These are phyloP conservation scores for Nadsonia commutata DNA, from an alignment of 1,139 yeast genomes.

Conservation along the genomic window DNA sequence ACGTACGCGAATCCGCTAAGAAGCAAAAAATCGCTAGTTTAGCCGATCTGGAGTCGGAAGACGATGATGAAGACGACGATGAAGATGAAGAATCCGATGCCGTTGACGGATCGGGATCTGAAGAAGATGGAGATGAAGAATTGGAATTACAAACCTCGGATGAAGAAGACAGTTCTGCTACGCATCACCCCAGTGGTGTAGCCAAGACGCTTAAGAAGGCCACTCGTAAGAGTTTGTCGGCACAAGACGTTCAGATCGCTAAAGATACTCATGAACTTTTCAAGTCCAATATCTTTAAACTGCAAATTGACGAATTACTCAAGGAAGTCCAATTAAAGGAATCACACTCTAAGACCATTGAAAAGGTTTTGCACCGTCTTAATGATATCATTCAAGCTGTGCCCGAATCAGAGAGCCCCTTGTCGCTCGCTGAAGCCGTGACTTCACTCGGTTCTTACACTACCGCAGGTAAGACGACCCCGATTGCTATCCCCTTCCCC, in stretches of 20 bases:
- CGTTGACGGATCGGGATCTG: slow-evolving; percentile 2
- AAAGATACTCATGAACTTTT: slow-evolving; percentile 88
- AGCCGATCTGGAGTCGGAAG: slow-evolving; percentile 8
- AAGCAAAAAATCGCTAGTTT: slow-evolving; percentile 7
- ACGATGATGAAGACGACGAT: slow-evolving; percentile 3
- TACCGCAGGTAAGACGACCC: slow-evolving; percentile 27
- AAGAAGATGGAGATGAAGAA: not conserved
- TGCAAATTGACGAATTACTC: slow-evolving; percentile 83
- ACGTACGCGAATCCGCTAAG: slow-evolving; percentile 1
- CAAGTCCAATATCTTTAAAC: slow-evolving; percentile 85
- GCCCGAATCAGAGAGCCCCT: slow-evolving; percentile 37
- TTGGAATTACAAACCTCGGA: not conserved
- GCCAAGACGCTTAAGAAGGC: slow-evolving; percentile 6
- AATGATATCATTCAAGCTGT: slow-evolving; percentile 54
- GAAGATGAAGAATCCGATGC: slow-evolving; percentile 1
- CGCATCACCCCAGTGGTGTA: slow-evolving; percentile 8
- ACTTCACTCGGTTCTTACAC: slow-evolving; percentile 1
- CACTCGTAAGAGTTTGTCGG: slow-evolving; percentile 28
- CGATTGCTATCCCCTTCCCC: slow-evolving; percentile 48
- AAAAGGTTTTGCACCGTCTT: slow-evolving; percentile 62
- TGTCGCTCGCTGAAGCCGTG: slow-evolving; percentile 36
- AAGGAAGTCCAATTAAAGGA: slow-evolving; percentile 67
- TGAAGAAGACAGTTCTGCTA: slow-evolving; percentile 10
- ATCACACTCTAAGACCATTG: slow-evolving; percentile 47
- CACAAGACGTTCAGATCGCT: slow-evolving; percentile 82